These are phyloP conservation scores for Fremontodendron californicum DNA, from an alignment of 345 rosid genomes.

Conservation along the genomic window DNA sequence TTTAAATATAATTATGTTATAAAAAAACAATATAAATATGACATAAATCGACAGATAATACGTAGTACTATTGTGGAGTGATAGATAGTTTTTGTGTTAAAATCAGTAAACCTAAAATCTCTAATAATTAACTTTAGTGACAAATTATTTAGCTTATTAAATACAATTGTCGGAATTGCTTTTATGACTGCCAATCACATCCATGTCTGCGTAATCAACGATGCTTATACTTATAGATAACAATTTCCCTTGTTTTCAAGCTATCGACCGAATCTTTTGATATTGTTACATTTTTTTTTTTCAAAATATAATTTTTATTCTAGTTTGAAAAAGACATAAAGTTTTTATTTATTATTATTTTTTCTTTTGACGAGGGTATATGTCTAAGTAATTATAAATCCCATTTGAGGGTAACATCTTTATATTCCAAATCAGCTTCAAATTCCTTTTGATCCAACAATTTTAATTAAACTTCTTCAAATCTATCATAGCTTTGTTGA, in stretches of 20 bases:
- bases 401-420: constrained; percentile 22
- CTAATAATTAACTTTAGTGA: background rate
- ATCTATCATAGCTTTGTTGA: too few species aligned
- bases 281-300: constrained; percentile 14
- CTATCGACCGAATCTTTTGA: constrained; percentile 55
- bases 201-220: constrained; percentile 28
- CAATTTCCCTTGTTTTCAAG: constrained; percentile 64
- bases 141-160: background rate
- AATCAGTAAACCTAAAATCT: background rate
- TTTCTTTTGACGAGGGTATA: background rate
- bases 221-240: constrained; percentile 70
- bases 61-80: background rate
- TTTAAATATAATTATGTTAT: too few species aligned
- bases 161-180: constrained; percentile 1
- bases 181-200: constrained; percentile 31
- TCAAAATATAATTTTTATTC: background rate
- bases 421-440: constrained; percentile 23
- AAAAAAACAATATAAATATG: too few species aligned
- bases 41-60: too few species aligned
- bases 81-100: background rate
- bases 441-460: constrained; percentile 26
- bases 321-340: constrained; percentile 43
- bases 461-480: background rate
- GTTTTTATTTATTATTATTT: background rate
- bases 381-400: constrained; percentile 21